Evolutionary conservation across 345 rosid species (phyloP).

Genomic region (Eucalyptus regnans): DNA sequence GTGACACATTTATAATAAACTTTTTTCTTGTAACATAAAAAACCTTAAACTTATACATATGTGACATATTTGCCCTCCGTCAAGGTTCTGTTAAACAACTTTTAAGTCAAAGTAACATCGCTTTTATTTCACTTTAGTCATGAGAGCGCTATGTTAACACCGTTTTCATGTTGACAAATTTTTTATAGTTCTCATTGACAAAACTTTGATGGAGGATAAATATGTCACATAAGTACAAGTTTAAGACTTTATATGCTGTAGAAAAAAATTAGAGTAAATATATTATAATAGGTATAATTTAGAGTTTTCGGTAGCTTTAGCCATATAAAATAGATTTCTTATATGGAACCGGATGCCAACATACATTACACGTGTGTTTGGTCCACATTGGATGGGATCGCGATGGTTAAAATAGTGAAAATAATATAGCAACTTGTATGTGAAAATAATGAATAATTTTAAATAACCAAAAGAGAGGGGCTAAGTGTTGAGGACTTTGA

Average conservation of each 20-base stretch:
- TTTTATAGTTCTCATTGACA: too few relatives aligned
- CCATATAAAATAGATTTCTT: neutral
- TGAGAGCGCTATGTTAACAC: too few relatives aligned
- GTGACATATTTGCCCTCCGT: too few relatives aligned
- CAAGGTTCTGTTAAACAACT: neutral
- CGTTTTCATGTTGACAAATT: too few relatives aligned
- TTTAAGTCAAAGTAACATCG: neutral
- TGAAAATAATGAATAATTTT: neutral
- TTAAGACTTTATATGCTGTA: fast-evolving
- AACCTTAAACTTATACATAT: too few relatives aligned
- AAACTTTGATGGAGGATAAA: neutral
- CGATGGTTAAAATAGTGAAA: neutral
- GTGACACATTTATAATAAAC: neutral
- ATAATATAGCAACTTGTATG: neutral
- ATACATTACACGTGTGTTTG: neutral
- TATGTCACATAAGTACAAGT: fast-evolving
- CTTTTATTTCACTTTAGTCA: neutral
- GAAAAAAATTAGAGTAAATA: too few relatives aligned
- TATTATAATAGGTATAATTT: too few relatives aligned
- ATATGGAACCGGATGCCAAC: neutral
- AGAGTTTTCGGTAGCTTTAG: neutral
- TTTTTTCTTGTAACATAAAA: too few relatives aligned
- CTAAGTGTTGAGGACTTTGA: neutral
- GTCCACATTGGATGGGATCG: neutral
- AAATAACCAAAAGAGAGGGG: neutral